These are phyloP conservation scores for Lepidopterella palustris DNA, from an alignment of 495 filamentous ascomycete genomes.

Conservation along the genomic window DNA sequence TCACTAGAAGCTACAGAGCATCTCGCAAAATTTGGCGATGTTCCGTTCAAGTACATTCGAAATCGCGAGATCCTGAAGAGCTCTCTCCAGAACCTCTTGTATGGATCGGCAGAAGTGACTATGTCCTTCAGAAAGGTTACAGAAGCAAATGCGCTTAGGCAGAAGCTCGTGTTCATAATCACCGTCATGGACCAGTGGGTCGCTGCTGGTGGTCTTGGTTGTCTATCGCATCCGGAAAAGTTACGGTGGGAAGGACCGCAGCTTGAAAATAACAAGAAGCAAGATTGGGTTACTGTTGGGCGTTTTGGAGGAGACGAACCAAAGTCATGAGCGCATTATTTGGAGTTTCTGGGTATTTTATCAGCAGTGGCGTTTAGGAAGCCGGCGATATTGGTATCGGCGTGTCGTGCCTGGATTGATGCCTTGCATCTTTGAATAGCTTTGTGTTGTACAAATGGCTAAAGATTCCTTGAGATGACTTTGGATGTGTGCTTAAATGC, in stretches of 20 bases:
- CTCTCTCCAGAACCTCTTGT: conserved; percentile 47
- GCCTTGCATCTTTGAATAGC: neutral
- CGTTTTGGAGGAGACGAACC: conserved; percentile 61
- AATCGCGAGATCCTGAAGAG: conserved; percentile 53
- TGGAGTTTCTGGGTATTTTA: neutral
- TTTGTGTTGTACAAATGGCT: neutral
- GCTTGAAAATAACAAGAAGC: conserved; percentile 61
- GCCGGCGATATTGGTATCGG: neutral
- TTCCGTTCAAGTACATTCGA: conserved; percentile 61
- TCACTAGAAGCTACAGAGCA: conserved; percentile 60
- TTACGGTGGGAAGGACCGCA: conserved; percentile 63
- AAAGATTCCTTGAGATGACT: neutral
- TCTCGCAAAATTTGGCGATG: conserved; percentile 54
- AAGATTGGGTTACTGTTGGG: conserved; percentile 80
- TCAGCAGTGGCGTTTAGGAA: neutral
- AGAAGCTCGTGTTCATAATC: conserved; percentile 70
- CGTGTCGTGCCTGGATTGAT: neutral
- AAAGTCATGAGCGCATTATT: conserved; percentile 3
- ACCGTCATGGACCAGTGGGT: conserved; percentile 67
- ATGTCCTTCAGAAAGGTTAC: conserved; percentile 53
- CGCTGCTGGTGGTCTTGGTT: conserved; percentile 61
- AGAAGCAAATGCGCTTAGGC: conserved; percentile 69
- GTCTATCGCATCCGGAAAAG: conserved; percentile 43
- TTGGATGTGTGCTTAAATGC: neutral
- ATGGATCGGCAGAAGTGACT: conserved; percentile 35